Percentiles rank a stretch among this genome's conserved stretches.
phyloP scores from a whole-genome alignment of 148 eudicot genomes.

The Rhododendron henanense region DNA sequence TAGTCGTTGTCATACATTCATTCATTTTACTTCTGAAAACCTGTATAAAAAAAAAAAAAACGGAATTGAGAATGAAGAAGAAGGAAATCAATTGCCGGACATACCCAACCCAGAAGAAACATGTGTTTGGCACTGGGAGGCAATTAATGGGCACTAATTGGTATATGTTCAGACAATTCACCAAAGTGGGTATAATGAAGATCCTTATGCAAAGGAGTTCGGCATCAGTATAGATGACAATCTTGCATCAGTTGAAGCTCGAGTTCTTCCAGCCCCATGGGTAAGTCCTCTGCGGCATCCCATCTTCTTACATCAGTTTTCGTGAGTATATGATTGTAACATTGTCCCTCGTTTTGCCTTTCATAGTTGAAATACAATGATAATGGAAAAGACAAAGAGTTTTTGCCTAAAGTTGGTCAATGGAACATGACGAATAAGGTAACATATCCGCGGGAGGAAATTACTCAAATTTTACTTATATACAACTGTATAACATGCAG shows the following conservation, averaged over 20 bases:
- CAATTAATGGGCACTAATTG: neutral
- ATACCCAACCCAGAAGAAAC: neutral
- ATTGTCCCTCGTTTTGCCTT: neutral
- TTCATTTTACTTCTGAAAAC: neutral
- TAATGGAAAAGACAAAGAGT: slow-evolving; percentile 59
- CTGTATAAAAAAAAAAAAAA: neutral
- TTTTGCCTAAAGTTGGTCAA: slow-evolving; percentile 73
- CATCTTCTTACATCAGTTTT: neutral
- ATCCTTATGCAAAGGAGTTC: slow-evolving; percentile 68
- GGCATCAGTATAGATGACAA: slow-evolving; percentile 61
- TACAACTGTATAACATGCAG: neutral
- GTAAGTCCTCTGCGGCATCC: slow-evolving; percentile 21
- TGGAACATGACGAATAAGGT: slow-evolving; percentile 90
- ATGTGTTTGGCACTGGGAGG: neutral
- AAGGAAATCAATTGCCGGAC: neutral
- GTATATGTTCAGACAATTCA: slow-evolving; percentile 48
- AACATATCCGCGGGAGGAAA: neutral
- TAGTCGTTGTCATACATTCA: neutral
- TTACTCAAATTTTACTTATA: neutral
- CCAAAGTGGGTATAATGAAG: slow-evolving; percentile 53
- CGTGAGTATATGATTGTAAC: too few species aligned
- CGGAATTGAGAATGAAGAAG: neutral
- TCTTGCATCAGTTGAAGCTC: slow-evolving; percentile 66
- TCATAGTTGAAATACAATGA: slow-evolving; percentile 65
- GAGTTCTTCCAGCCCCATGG: slow-evolving; percentile 83